phyloP scores from a whole-genome alignment of 495 filamentous ascomycete genomes.

The Bathelium albidoporum region DNA sequence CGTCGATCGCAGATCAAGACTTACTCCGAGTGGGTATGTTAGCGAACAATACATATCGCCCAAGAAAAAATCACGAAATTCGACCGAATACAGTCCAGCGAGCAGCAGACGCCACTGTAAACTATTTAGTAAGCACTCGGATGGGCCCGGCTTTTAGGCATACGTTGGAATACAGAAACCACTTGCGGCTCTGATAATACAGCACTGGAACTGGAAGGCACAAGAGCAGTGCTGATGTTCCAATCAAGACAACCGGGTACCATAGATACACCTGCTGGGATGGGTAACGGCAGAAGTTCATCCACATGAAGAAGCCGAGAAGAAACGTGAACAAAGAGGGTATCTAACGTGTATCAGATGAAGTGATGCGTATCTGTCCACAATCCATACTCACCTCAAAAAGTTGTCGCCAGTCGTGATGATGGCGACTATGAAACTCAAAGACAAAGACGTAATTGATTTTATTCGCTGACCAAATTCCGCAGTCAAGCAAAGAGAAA shows the following conservation, averaged over 20 bases:
- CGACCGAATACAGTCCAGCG: constrained; percentile 82
- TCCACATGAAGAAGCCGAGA: constrained; percentile 70
- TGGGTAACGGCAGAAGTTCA: constrained; percentile 67
- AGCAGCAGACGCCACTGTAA: constrained; percentile 69
- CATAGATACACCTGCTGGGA: constrained; percentile 62
- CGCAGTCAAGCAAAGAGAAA: constrained; percentile 68
- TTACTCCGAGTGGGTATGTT: constrained; percentile 78
- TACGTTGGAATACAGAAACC: constrained; percentile 78
- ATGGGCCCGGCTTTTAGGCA: constrained; percentile 24
- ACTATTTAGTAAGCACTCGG: neutral
- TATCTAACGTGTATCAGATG: constrained; percentile 36
- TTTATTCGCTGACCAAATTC: constrained; percentile 68
- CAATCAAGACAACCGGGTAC: constrained; percentile 77
- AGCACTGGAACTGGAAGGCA: constrained; percentile 65
- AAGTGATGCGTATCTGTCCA: neutral
- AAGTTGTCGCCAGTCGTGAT: constrained; percentile 80
- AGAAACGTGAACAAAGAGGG: constrained; percentile 68
- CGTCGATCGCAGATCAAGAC: constrained; percentile 26
- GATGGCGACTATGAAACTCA: constrained; percentile 79
- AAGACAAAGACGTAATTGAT: constrained; percentile 97
- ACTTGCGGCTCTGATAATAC: constrained; percentile 66
- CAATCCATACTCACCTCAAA: constrained; percentile 44
- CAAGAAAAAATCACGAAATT: constrained; percentile 94
- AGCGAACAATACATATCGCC: constrained; percentile 96
- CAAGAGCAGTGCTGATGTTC: constrained; percentile 51